These are phyloP conservation scores for Przewalskia tangutica DNA, from an alignment of 257 asterid genomes.

Conservation along the genomic window DNA sequence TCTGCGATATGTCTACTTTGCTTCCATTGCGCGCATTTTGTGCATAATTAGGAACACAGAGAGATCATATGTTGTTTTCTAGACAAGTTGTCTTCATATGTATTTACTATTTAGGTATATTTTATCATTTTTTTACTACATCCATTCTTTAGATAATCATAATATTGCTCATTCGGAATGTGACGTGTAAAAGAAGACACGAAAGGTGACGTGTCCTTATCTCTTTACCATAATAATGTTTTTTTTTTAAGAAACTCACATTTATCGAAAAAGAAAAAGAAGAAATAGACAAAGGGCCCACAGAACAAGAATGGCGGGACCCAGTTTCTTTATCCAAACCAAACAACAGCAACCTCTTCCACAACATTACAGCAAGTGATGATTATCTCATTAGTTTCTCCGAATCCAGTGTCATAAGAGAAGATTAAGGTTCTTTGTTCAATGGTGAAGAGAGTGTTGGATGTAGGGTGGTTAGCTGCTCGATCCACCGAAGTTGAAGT, in stretches of 20 bases:
- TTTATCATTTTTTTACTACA: too few relatives aligned
- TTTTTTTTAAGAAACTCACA: background rate
- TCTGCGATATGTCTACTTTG: too few relatives aligned
- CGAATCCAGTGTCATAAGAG: too few relatives aligned
- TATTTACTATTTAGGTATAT: too few relatives aligned
- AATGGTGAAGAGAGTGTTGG: slow-evolving; percentile 55
- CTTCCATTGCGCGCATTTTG: too few relatives aligned
- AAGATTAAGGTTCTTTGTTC: background rate
- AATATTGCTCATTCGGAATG: too few relatives aligned
- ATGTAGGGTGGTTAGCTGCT: slow-evolving; percentile 84
- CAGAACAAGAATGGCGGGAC: background rate
- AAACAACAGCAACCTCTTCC: background rate
- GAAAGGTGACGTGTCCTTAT: background rate
- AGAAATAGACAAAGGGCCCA: background rate
- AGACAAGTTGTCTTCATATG: too few relatives aligned
- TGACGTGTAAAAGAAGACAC: background rate
- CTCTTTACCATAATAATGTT: too few relatives aligned
- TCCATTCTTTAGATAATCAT: too few relatives aligned
- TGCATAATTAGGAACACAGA: too few relatives aligned
- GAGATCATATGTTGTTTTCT: too few relatives aligned
- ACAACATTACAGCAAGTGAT: background rate
- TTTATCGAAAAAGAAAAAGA: background rate
- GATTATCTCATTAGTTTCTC: background rate
- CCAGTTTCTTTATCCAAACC: background rate
- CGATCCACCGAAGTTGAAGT: slow-evolving; percentile 67